Conservation (phyloP, 345 rosid species). For the Salix exigua region DNA sequence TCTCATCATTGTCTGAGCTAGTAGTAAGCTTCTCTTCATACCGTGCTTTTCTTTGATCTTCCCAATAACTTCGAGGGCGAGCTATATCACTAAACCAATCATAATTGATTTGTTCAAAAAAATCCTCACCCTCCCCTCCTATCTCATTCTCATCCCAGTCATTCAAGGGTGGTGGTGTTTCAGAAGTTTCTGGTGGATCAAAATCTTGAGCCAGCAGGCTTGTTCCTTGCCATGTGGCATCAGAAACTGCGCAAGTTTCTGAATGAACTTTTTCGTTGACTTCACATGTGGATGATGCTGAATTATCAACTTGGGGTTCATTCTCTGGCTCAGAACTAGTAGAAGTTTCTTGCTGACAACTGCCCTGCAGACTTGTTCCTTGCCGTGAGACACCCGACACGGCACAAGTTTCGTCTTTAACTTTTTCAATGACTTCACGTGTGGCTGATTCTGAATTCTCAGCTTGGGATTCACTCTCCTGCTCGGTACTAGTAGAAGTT, state of each 20-base stretch:
- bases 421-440: conserved; percentile 5
- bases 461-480: not conserved
- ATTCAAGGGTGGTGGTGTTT: conserved; percentile 19
- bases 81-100: conserved; percentile 76
- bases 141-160: conserved; percentile 43
- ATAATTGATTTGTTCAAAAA: conserved; percentile 23
- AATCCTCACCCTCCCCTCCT: conserved; percentile 25
- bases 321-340: not conserved
- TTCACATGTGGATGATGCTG: not conserved
- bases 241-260: conserved; percentile 13
- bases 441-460: not conserved
- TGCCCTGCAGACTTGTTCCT: too few relatives aligned
- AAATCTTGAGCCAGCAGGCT: conserved; percentile 4
- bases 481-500: not conserved
- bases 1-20: conserved; percentile 53
- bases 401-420: conserved; percentile 14
- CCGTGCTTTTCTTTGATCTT: conserved; percentile 60
- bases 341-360: not conserved
- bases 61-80: conserved; percentile 92
- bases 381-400: conserved; percentile 14
- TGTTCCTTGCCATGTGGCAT: conserved; percentile 20
- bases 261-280: conserved; percentile 14
- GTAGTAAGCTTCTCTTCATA: conserved; percentile 58
- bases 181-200: conserved; percentile 22
- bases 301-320: not conserved